These are phyloP conservation scores for Choanephora cucurbitarum DNA, from an alignment of 371 early-diverging fungal species.

Conservation along the genomic window DNA sequence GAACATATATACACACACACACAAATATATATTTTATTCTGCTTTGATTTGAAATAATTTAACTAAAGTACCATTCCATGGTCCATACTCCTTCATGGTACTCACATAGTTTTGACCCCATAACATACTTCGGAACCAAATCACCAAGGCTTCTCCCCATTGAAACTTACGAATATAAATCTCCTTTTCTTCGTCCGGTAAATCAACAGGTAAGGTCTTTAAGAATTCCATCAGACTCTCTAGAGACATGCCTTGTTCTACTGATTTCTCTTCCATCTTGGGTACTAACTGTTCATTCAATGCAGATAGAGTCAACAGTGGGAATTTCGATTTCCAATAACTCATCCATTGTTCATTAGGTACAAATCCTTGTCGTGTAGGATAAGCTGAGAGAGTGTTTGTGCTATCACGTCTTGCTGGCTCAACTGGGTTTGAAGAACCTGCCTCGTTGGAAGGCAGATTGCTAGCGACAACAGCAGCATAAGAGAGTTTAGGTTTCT, in stretches of 20 bases:
- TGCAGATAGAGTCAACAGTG: slow-evolving; percentile 61
- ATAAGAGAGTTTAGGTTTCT: background rate
- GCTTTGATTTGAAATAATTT: slow-evolving; percentile 62
- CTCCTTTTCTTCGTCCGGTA: slow-evolving; percentile 5
- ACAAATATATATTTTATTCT: slow-evolving; percentile 6
- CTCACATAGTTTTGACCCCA: slow-evolving; percentile 69
- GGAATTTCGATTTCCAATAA: slow-evolving; percentile 68
- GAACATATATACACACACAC: too few species aligned
- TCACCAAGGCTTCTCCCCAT: slow-evolving; percentile 62
- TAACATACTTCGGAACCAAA: slow-evolving; percentile 69
- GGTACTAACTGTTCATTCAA: slow-evolving; percentile 64
- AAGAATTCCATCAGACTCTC: slow-evolving; percentile 19
- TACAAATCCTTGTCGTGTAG: slow-evolving; percentile 10
- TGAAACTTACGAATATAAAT: slow-evolving; percentile 52
- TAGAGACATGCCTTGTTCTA: slow-evolving; percentile 1
- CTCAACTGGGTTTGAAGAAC: background rate
- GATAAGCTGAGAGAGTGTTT: background rate
- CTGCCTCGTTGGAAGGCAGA: background rate
- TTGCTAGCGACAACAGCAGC: background rate
- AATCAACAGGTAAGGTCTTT: slow-evolving; percentile 1
- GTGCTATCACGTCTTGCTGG: background rate
- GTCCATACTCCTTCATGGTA: slow-evolving; percentile 51
- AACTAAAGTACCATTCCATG: slow-evolving; percentile 70
- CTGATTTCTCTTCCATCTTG: slow-evolving; percentile 59
- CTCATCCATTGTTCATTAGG: slow-evolving; percentile 25